Evolutionary conservation across 2,329 filamentous ascomycete species (phyloP).

Genomic region (Penicillium janthinellum): DNA sequence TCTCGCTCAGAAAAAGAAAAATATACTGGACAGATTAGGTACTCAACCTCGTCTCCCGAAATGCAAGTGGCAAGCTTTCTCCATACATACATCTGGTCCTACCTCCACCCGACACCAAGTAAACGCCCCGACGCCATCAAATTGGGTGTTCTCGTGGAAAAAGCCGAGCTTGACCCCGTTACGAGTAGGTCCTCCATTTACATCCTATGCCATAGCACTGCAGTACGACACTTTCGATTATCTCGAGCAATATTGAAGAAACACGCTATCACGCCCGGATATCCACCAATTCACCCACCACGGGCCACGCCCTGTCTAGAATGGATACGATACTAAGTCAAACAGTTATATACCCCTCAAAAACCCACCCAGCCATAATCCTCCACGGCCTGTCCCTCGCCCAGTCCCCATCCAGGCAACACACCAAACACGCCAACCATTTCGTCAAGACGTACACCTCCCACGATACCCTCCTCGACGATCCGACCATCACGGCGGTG

Average conservation of each 20-base stretch:
- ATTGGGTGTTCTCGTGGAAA: neutral
- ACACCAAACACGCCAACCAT: neutral
- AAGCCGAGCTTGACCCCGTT: neutral
- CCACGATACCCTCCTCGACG: neutral
- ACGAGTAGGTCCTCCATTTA: neutral
- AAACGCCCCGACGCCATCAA: slow-evolving; percentile 18
- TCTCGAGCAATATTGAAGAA: no score
- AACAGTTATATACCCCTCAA: neutral
- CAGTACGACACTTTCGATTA: neutral
- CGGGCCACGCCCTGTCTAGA: no score
- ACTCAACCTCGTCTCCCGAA: neutral
- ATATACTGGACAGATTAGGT: no score
- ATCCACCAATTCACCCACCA: no score
- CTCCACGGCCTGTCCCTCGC: neutral
- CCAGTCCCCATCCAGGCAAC: neutral
- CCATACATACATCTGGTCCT: slow-evolving; percentile 29
- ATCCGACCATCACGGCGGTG: neutral
- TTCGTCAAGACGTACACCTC: neutral
- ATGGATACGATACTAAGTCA: no score
- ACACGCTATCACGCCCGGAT: no score
- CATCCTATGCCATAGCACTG: neutral
- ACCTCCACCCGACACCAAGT: slow-evolving; percentile 22
- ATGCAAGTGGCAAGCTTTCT: slow-evolving; percentile 27
- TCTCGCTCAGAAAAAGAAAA: no score
- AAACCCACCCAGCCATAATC: neutral